Base-by-base conservation (phyloP, 345 rosid genomes). In the Eucalyptus leucophloia region DNA sequence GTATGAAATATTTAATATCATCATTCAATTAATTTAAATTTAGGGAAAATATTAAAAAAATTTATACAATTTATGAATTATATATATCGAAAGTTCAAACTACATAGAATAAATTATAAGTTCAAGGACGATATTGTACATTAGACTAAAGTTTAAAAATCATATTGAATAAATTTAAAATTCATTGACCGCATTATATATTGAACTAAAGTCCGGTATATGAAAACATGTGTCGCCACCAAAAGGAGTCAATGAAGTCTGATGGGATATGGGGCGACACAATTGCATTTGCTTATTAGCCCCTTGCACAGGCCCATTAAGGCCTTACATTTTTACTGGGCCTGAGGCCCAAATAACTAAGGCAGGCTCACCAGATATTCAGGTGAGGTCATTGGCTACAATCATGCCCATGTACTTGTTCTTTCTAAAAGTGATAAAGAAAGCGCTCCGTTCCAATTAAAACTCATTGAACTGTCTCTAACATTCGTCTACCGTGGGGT, bases 111-210 rank as follows among this genome's bases (percentile, higher is more conserved):
- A 28, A 60, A 28, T 28, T 60, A 28, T 12, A 60, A 28, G 0
- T 6, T 60, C 1, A 28, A 0, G 2, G 2, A 12, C 0, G 4
- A 60, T 12, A 12, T 60, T 28, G 4, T 1, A 60, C 0, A 28
- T 60, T 60, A 13, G 4, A 2, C 4, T 28, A 12, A 12, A 60
- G 0, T 28, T 60, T 30, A 60, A 12, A 30, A 1, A 60, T 0
- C 9, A 3, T 6, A 28, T 12, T 60, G 0, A 60, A 28, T 13
- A 60, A 58, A 60, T 60, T 28, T 12, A 5, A 60, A 60, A 0
- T 12, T 60, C 0, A 62, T 30, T 13, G 16, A 6, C 2, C 34
- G 0, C 2, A 0, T 28, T 13, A 62, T 5, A 30, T 12, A 60
- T 62, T 0, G 0, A 30, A 12, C 15, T 12, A 60, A 60, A 60